phyloP scores from a whole-genome alignment of 2,329 filamentous ascomycete genomes.

The Colletotrichum spaethianum region DNA sequence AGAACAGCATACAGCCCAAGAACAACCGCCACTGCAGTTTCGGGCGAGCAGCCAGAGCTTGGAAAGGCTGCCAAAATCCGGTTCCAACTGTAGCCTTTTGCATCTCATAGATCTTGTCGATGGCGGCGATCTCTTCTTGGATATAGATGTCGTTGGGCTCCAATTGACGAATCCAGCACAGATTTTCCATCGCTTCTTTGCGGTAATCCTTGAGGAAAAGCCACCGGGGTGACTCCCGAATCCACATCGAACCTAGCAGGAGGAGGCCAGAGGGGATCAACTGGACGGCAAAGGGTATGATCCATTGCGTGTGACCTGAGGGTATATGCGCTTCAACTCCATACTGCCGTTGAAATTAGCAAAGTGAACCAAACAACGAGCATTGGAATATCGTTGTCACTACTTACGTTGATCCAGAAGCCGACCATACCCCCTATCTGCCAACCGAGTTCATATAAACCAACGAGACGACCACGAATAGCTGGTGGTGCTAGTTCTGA shows the following conservation, averaged over 20 bases:
- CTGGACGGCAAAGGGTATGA: conserved; percentile 67
- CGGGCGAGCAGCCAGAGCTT: conserved; percentile 60
- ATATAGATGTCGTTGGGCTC: conserved; percentile 68
- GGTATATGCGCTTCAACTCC: conserved; percentile 41
- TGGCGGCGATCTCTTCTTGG: conserved; percentile 72
- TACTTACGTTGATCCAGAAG: conserved; percentile 61
- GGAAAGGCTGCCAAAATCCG: conserved; percentile 73
- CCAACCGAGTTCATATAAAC: conserved; percentile 67
- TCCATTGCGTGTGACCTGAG: conserved; percentile 54
- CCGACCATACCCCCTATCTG: conserved; percentile 68
- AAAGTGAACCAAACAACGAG: conserved; percentile 44
- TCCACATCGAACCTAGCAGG: conserved; percentile 61
- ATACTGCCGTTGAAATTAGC: conserved; percentile 46
- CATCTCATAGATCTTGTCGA: conserved; percentile 64
- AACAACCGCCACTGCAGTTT: conserved; percentile 72
- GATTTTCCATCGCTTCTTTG: conserved; percentile 63
- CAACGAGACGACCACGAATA: conserved; percentile 68
- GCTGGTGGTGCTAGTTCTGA: conserved; percentile 64
- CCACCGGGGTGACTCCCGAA: conserved; percentile 72
- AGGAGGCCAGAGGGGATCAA: conserved; percentile 68
- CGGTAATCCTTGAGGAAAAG: conserved; percentile 68
- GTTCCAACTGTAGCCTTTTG: conserved; percentile 67
- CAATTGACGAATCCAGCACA: conserved; percentile 70
- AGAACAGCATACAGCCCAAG: conserved; percentile 74
- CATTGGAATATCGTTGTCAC: conserved; percentile 41